A percentile compares a stretch with the other conserved stretches of the same genome.
phyloP scores from a whole-genome alignment of 371 early-diverging fungal species.

The Mortierella sp. region DNA sequence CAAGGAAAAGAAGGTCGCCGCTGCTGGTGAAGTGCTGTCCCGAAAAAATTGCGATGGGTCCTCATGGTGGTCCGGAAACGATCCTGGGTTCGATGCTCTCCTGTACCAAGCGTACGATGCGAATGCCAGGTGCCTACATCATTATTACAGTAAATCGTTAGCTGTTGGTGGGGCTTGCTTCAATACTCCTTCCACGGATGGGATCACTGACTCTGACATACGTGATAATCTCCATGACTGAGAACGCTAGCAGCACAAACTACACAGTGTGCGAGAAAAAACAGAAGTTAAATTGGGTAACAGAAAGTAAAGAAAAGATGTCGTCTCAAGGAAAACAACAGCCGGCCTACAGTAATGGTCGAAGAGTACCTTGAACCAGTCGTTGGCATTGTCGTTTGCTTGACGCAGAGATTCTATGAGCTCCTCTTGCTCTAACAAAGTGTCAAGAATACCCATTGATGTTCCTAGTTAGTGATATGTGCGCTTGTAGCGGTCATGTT shows the following conservation, averaged over 20 bases:
- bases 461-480: background rate
- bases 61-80: conserved; percentile 18
- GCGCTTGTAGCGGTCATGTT: background rate
- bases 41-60: conserved; percentile 22
- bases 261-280: background rate
- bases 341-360: background rate
- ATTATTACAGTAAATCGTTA: no score
- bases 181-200: background rate
- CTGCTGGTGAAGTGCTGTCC: conserved; percentile 26
- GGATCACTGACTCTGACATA: conserved; percentile 3
- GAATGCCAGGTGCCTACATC: conserved; percentile 32
- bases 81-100: background rate
- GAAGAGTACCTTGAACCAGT: conserved; percentile 35
- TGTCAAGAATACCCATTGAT: background rate
- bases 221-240: conserved; percentile 32
- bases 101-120: conserved; percentile 22
- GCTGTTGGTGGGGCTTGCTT: background rate
- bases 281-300: no score
- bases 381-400: conserved; percentile 41
- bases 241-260: conserved; percentile 35
- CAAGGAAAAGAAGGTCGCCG: conserved; percentile 34
- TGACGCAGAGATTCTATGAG: conserved; percentile 32
- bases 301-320: no score
- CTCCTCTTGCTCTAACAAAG: conserved; percentile 39
- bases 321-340: no score